phyloP scores from a whole-genome alignment of 108 stramenopile species.

The Asterionellopsis glacialis region DNA sequence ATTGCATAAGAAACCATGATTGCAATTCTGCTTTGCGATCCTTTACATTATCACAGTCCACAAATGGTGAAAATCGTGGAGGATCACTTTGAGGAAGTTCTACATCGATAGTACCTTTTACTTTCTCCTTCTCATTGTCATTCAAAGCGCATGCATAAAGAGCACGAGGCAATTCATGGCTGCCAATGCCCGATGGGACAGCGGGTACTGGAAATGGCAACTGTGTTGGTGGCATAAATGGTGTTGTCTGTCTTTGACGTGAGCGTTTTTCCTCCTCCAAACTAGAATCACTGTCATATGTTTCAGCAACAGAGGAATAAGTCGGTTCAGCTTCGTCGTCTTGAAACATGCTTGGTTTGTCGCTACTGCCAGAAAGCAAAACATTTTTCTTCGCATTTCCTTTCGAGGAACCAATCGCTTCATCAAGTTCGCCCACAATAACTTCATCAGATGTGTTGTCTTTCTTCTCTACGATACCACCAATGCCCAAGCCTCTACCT shows the following conservation, averaged over 20 bases:
- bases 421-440: constrained; percentile 63
- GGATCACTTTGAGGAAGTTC: no score
- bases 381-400: constrained; percentile 16
- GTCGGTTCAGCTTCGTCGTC: background rate
- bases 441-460: constrained; percentile 53
- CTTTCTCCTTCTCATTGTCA: no score
- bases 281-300: constrained; percentile 85
- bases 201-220: constrained; percentile 44
- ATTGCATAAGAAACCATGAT: constrained; percentile 54
- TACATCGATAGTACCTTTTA: no score
- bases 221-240: constrained; percentile 20
- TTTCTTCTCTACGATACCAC: constrained; percentile 3
- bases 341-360: background rate
- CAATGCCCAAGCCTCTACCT: constrained; percentile 8
- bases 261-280: constrained; percentile 32
- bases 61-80: constrained; percentile 30
- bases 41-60: constrained; percentile 9
- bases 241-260: background rate
- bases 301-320: constrained; percentile 13
- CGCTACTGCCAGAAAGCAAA: constrained; percentile 12
- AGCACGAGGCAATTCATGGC: background rate
- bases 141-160: no score
- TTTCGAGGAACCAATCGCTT: constrained; percentile 34
- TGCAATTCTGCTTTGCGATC: constrained; percentile 23
- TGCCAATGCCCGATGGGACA: constrained; percentile 12